Conservation (phyloP, 2,329 filamentous ascomycete species). For the Dendryphion nanum region DNA sequence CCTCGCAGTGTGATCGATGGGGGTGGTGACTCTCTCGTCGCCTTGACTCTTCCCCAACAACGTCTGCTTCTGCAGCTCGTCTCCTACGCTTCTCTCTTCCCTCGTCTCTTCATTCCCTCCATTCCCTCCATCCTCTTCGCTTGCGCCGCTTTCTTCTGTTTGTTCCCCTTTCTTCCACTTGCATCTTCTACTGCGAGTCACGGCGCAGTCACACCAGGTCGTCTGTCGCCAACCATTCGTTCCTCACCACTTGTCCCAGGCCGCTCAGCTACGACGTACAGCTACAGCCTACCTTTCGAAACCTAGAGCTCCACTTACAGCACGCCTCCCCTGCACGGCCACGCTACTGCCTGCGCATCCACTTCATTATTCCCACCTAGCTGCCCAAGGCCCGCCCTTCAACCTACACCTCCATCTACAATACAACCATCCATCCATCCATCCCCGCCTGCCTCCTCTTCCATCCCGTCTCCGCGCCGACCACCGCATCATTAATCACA, state of each 20-base stretch:
- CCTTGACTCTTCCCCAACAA: slow-evolving; percentile 3
- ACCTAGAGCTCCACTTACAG: slow-evolving; percentile 6
- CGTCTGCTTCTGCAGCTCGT: no score
- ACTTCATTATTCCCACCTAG: slow-evolving; percentile 5
- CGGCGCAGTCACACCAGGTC: no score
- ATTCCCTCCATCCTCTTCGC: no score
- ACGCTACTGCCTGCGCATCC: slow-evolving; percentile 11
- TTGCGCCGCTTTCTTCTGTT: no score
- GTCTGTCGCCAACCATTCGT: slow-evolving; percentile 11
- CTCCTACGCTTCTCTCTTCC: no score
- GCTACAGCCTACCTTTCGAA: slow-evolving; percentile 9
- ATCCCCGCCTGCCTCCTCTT: slow-evolving; percentile 7
- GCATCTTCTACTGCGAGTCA: no score
- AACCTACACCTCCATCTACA: slow-evolving; percentile 1
- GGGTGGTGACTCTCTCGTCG: slow-evolving; percentile 1
- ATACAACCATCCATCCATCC: not conserved
- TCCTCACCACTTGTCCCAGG: slow-evolving; percentile 4
- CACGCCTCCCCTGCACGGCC: slow-evolving; percentile 6
- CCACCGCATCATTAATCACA: not conserved
- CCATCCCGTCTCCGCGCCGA: slow-evolving; percentile 4
- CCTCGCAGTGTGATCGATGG: no score
- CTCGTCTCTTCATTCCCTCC: no score
- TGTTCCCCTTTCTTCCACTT: no score
- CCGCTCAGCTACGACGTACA: slow-evolving; percentile 1
- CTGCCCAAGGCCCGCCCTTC: slow-evolving; percentile 1